These are phyloP conservation scores for Parastagonospora nodorum DNA, from an alignment of 2,329 filamentous ascomycete genomes.

Conservation along the genomic window DNA sequence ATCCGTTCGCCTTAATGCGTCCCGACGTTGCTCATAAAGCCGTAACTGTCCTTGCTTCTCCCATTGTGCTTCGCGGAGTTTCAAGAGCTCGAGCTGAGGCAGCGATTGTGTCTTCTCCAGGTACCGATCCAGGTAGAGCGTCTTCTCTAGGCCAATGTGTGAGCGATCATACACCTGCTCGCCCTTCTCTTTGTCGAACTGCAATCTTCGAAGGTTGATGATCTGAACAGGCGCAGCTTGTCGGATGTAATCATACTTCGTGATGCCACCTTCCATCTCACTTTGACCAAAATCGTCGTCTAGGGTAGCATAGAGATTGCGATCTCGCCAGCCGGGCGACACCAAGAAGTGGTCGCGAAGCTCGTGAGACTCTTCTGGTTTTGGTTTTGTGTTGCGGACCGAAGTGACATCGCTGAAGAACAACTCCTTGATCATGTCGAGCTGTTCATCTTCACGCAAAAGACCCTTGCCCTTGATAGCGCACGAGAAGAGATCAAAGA, in stretches of 20 bases:
- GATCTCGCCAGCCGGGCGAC: slow-evolving; percentile 61
- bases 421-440: slow-evolving; percentile 71
- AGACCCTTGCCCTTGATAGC: slow-evolving; percentile 75
- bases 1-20: slow-evolving; percentile 47
- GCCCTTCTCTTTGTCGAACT: slow-evolving; percentile 64
- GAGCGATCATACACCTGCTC: slow-evolving; percentile 55
- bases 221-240: slow-evolving; percentile 84
- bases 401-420: slow-evolving; percentile 53
- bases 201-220: slow-evolving; percentile 83
- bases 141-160: slow-evolving; percentile 77
- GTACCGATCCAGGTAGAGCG: slow-evolving; percentile 86
- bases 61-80: slow-evolving; percentile 74
- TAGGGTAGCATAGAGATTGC: slow-evolving; percentile 80
- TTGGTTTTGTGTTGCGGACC: slow-evolving; percentile 36
- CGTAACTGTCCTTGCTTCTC: slow-evolving; percentile 69
- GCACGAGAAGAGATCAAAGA: slow-evolving; percentile 87
- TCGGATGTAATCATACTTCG: slow-evolving; percentile 50
- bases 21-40: slow-evolving; percentile 56
- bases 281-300: slow-evolving; percentile 85
- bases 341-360: slow-evolving; percentile 67
- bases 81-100: slow-evolving; percentile 57
- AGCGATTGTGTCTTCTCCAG: slow-evolving; percentile 47
- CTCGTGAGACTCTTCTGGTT: slow-evolving; percentile 56
- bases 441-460: slow-evolving; percentile 74
- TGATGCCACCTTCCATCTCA: slow-evolving; percentile 57